Evolutionary conservation across 2,329 filamentous ascomycete genomes (phyloP).

Genomic region (Sclerotinia nivalis): DNA sequence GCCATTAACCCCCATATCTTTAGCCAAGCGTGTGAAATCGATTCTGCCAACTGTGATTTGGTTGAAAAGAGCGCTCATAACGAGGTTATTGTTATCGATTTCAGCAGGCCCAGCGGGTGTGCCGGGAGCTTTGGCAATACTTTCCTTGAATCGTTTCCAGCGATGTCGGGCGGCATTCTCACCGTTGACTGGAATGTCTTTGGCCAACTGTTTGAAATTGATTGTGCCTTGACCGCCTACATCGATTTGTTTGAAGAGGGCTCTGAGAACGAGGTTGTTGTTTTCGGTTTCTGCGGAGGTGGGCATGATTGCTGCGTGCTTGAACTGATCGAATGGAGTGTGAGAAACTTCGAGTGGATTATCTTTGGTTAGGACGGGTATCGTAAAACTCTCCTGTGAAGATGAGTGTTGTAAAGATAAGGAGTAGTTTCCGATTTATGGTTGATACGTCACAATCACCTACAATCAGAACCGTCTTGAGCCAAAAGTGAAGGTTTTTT

Average conservation of each 20-base stretch:
- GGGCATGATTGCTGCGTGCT: not conserved
- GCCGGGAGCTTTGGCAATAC: not conserved
- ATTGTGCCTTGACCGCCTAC: not conserved
- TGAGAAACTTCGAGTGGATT: not conserved
- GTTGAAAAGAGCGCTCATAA: not conserved
- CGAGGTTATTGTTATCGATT: not conserved
- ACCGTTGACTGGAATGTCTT: not conserved
- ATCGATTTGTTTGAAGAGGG: slow-evolving; percentile 11
- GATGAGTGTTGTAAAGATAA: not conserved
- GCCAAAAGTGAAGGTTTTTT: not conserved
- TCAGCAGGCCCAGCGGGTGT: not conserved
- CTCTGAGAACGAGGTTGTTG: slow-evolving; percentile 8
- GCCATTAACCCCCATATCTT: not conserved
- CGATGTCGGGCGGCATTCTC: slow-evolving; percentile 11
- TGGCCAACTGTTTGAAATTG: not conserved
- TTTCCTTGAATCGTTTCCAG: not conserved
- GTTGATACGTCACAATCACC: not conserved
- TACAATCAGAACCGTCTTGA: not conserved
- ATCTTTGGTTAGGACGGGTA: not conserved
- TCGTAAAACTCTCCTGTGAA: not conserved
- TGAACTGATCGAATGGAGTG: not conserved
- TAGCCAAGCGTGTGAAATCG: not conserved
- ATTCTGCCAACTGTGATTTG: not conserved
- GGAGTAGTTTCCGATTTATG: not conserved
- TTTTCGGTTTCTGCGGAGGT: not conserved